A percentile compares a stretch with the other conserved stretches of the same genome.
These are phyloP conservation scores for Skeletonema grethae DNA, from an alignment of 108 stramenopile genomes.

Conservation along the genomic window DNA sequence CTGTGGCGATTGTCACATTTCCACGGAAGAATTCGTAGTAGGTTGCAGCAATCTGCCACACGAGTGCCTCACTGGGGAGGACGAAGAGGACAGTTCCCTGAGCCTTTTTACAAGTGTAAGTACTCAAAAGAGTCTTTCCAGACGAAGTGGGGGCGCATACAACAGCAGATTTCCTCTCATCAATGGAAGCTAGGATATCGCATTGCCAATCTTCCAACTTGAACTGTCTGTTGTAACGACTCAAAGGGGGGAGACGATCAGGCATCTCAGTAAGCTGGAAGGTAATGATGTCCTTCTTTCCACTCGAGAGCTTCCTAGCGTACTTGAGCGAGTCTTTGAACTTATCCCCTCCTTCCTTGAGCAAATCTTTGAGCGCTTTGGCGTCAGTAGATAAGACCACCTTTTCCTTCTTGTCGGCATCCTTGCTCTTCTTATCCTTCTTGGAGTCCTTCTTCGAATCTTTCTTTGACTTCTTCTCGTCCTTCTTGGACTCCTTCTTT, in stretches of 20 bases:
- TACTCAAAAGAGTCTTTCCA: slow-evolving; percentile 98
- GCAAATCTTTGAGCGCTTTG: slow-evolving; percentile 69
- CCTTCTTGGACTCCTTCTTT: slow-evolving; percentile 85
- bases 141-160: slow-evolving; percentile 98
- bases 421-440: slow-evolving; percentile 80
- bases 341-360: slow-evolving; percentile 87
- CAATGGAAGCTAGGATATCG: slow-evolving; percentile 90
- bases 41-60: slow-evolving; percentile 99
- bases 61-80: slow-evolving; percentile 98
- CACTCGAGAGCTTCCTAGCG: slow-evolving; percentile 88
- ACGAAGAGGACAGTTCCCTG: slow-evolving; percentile 94
- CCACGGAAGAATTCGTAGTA: slow-evolving; percentile 97
- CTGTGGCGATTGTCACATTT: slow-evolving; percentile 93
- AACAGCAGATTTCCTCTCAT: slow-evolving; percentile 90
- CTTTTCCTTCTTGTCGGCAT: slow-evolving; percentile 70
- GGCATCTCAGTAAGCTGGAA: slow-evolving; percentile 97
- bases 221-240: slow-evolving; percentile 93
- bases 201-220: slow-evolving; percentile 98
- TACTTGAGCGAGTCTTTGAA: slow-evolving; percentile 94
- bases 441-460: slow-evolving; percentile 66
- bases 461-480: slow-evolving; percentile 82
- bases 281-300: slow-evolving; percentile 84
- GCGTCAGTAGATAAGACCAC: slow-evolving; percentile 73
- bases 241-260: slow-evolving; percentile 96
- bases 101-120: slow-evolving; percentile 94